Base-by-base conservation (phyloP, 2,329 filamentous ascomycete species). In the Xenosphaeropsis pyriputrescens region DNA sequence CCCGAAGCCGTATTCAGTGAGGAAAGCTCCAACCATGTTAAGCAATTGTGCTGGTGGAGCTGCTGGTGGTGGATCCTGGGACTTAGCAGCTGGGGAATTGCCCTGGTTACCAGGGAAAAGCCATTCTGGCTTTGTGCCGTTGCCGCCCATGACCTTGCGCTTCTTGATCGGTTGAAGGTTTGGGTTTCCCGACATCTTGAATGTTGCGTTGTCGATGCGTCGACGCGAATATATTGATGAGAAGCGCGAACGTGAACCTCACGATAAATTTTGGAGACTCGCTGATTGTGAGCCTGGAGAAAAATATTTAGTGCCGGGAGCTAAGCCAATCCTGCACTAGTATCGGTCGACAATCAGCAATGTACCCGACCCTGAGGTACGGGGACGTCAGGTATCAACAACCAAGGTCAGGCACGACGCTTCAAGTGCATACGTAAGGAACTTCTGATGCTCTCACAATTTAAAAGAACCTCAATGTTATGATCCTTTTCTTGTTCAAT, bases 1-100 rank as follows among this genome's bases (percentile, higher is more conserved):
- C 35, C 65, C 57, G 49, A 83, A 80, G n/a, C 73, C 70, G 54
- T 80, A 68, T 34, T 78, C 68, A 32, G 67, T 66, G 36, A 86
- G 65, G 56, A 85, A 86, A 16, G 61, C 58, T 44, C 74, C 73
- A 49, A 86, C 68, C 13, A 84, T 62, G 43, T 75, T 70, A 52
- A 86, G 62, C 29, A 86, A 62, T 55, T 80, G 68, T 18, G 68
- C 57, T 4, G 79, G 68, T 18, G 72, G 65, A 34, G 61, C 54
- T 18, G 56, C 34, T 15, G 30, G 30, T 17, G 30, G n/a, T 32
- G 30, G 14, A 8, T 8, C n/a, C 8, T 32, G 14, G 30, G 30
- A 32, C 6, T 15, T 32, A 13, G n/a, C 18, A 18, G 6, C 14
- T 11, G 33, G 18, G 18, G 22, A 6, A 17, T 33, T 35, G 29